These are phyloP conservation scores for Pseudogymnoascus sp. DNA, from an alignment of 2,329 filamentous ascomycete species.

Conservation along the genomic window DNA sequence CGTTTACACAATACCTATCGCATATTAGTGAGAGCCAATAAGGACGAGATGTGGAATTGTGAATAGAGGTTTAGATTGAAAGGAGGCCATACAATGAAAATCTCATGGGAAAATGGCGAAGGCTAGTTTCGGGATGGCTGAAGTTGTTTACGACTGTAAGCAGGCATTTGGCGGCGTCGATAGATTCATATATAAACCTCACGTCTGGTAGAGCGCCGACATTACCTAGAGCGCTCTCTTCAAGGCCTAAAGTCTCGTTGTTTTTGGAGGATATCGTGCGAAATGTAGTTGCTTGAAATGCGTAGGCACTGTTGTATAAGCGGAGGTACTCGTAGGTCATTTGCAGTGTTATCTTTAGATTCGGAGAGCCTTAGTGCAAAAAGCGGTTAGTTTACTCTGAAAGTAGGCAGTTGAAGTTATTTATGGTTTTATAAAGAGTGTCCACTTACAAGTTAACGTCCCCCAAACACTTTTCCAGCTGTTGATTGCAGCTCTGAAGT, in stretches of 20 bases:
- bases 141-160: conserved; percentile 52
- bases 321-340: conserved; percentile 67
- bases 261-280: conserved; percentile 33
- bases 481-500: conserved; percentile 61
- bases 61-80: background rate
- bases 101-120: conserved; percentile 57
- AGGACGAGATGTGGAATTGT: conserved; percentile 14
- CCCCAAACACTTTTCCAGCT: conserved; percentile 68
- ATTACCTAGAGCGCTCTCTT: conserved; percentile 35
- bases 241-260: conserved; percentile 13
- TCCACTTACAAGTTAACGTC: conserved; percentile 49
- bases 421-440: background rate
- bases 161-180: conserved; percentile 57
- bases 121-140: conserved; percentile 49
- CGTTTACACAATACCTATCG: conserved; percentile 47
- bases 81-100: conserved; percentile 49
- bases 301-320: conserved; percentile 68
- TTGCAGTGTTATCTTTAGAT: conserved; percentile 59
- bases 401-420: background rate
- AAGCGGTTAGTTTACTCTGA: conserved; percentile 1
- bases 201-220: conserved; percentile 53
- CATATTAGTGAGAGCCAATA: background rate
- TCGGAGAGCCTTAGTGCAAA: conserved; percentile 45
- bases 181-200: conserved; percentile 59
- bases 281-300: conserved; percentile 62